Percentiles rank a stretch among this genome's conserved stretches.
These are phyloP conservation scores for Alternaria hordeiaustralica DNA, from an alignment of 2,329 filamentous ascomycete genomes.

Conservation along the genomic window DNA sequence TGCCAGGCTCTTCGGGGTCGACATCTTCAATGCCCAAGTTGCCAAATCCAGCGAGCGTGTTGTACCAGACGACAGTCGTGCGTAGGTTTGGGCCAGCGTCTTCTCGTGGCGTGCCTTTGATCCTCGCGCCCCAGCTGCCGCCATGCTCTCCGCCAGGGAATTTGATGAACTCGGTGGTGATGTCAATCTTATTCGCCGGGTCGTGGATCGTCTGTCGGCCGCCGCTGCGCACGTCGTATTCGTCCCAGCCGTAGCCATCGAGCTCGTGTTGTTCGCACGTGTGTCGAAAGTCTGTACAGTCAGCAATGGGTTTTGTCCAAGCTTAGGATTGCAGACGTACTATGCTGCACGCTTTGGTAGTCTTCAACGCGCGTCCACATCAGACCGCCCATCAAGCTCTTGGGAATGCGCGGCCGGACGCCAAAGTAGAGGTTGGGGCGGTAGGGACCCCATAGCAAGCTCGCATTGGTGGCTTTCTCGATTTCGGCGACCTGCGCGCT, in stretches of 20 bases:
- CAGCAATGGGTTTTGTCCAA: slow-evolving; percentile 11
- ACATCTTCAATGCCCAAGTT: slow-evolving; percentile 68
- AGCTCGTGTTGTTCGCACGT: slow-evolving; percentile 98
- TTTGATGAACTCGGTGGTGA: slow-evolving; percentile 94
- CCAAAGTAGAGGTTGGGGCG: slow-evolving; percentile 95
- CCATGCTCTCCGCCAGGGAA: slow-evolving; percentile 83
- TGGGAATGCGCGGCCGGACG: slow-evolving; percentile 78
- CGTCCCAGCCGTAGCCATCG: slow-evolving; percentile 96
- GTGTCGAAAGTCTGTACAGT: slow-evolving; percentile 75
- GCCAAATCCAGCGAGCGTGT: slow-evolving; percentile 77
- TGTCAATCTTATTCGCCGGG: slow-evolving; percentile 82
- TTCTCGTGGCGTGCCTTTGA: slow-evolving; percentile 79
- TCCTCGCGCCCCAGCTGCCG: slow-evolving; percentile 88
- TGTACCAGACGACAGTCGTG: slow-evolving; percentile 82
- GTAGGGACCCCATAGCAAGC: slow-evolving; percentile 94
- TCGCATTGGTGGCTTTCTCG: slow-evolving; percentile 71
- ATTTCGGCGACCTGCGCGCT: slow-evolving; percentile 46
- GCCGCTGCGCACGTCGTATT: slow-evolving; percentile 88
- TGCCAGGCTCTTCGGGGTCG: slow-evolving; percentile 52
- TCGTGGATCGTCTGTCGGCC: slow-evolving; percentile 92
- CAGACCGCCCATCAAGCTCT: slow-evolving; percentile 81
- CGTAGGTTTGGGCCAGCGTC: slow-evolving; percentile 71
- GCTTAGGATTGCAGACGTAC: slow-evolving; percentile 58
- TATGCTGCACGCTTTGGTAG: slow-evolving; percentile 75
- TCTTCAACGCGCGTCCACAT: slow-evolving; percentile 89